Percentiles rank a stretch among this genome's conserved stretches.
Evolutionary conservation across 768 basidiomycete species (phyloP).

Genomic region (Asterophora lycoperdoides): DNA sequence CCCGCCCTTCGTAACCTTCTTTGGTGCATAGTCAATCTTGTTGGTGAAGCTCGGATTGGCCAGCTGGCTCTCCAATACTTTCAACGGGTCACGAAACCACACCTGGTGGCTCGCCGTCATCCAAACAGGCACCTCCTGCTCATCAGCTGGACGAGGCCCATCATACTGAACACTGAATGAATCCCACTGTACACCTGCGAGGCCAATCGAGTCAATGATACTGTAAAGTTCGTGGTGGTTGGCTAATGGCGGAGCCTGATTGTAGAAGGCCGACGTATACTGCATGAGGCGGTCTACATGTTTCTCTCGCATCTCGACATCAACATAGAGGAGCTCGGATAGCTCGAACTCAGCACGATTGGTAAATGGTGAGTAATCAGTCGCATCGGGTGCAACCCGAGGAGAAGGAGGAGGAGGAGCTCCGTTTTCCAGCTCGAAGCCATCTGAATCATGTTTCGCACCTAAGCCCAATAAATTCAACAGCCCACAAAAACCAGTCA

Average conservation of each 20-base stretch:
- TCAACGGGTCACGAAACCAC: constrained; percentile 29
- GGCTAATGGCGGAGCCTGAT: constrained; percentile 22
- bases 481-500: neutral
- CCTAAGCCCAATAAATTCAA: neutral
- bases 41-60: constrained; percentile 31
- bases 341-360: constrained; percentile 4
- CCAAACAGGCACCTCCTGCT: constrained; percentile 26
- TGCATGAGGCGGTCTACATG: constrained; percentile 7
- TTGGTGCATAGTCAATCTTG: constrained; percentile 30
- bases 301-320: constrained; percentile 6
- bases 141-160: constrained; percentile 15
- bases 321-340: constrained; percentile 5
- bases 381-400: neutral
- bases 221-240: constrained; percentile 28
- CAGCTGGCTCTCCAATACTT: constrained; percentile 25
- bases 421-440: neutral
- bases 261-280: neutral
- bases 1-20: constrained; percentile 22
- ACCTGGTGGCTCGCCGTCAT: constrained; percentile 25
- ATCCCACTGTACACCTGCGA: constrained; percentile 35
- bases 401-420: constrained; percentile 3
- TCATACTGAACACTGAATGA: constrained; percentile 26
- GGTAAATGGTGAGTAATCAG: constrained; percentile 4
- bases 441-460: constrained; percentile 1
- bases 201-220: constrained; percentile 29